Base-by-base conservation (phyloP, 164 flowering plant genomes). In the Cinnamomum chago region DNA sequence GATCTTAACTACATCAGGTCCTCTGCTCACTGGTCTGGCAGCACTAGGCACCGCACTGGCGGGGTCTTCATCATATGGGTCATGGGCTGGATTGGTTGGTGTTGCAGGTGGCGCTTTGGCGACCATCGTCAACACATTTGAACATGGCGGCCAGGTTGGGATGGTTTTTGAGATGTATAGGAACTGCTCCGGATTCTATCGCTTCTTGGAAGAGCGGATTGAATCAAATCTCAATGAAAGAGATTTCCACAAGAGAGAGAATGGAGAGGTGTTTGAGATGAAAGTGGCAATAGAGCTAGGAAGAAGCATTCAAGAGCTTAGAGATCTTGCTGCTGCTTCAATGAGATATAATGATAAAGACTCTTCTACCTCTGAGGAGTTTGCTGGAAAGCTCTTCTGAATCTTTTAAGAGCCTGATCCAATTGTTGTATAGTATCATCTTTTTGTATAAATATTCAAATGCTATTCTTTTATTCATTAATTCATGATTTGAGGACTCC, bases 61-160 rank as follows among this genome's bases (percentile, higher is more conserved):
- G 24, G 88, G 88, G 47, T 72, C 67, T 2, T 35, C 75, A 62
- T 62, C 66, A 66, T 68, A 73, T 24, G 74, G 65, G 33, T 79
- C 75, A 35, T 69, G 73, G 50, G 75, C 80, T 0, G 83, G 52
- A 5, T n/a, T 80, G 47, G 65, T 81, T 1, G 90, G 82, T 0
- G 76, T 82, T 1, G 69, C 72, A 1, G 83, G 77, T 0, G 95
- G 95, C 6, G 83, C 91, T 0, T 66, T 89, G 75, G 90, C 89
- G 1, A 77, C 75, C 15, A 77, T 84, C 2, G 88, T 88, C 7
- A 89, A 83, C 78, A 77, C 84, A 2, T 0, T 86, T 25, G 86
- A 86, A 75, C 93, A 86, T 66, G 93, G 90, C 11, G 88, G 93
- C 47, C 89, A 88, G 76, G 83, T 88, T 2, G 92, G 90, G 10